These are phyloP conservation scores for Hamigera avellanea DNA, from an alignment of 495 filamentous ascomycete species.

Conservation along the genomic window DNA sequence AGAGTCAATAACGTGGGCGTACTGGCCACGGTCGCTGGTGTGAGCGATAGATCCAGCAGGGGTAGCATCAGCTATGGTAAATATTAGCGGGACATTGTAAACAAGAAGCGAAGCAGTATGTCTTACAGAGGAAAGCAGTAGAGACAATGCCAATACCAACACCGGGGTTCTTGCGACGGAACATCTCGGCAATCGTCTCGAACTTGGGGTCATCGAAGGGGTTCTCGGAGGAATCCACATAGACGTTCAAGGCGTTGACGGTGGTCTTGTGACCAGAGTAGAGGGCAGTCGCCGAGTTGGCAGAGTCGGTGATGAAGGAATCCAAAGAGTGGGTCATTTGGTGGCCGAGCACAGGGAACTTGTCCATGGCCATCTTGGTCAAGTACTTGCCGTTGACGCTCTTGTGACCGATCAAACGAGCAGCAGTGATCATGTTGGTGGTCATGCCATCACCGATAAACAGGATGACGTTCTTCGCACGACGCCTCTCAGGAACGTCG, in stretches of 20 bases:
- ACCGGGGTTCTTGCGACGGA: slow-evolving; percentile 45
- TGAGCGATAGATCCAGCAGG: slow-evolving; percentile 58
- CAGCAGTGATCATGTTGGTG: slow-evolving; percentile 64
- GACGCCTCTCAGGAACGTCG: slow-evolving; percentile 48
- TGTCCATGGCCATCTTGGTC: slow-evolving; percentile 52
- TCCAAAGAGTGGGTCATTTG: slow-evolving; percentile 66
- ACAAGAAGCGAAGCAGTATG: too few relatives aligned
- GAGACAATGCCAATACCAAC: slow-evolving; percentile 46
- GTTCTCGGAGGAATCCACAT: slow-evolving; percentile 53
- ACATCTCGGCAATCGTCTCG: slow-evolving; percentile 63
- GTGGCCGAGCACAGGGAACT: slow-evolving; percentile 61
- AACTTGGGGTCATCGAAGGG: slow-evolving; percentile 66
- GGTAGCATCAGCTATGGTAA: slow-evolving; percentile 67
- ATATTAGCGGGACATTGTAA: too few relatives aligned
- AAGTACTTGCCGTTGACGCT: slow-evolving; percentile 65
- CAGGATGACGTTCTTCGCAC: slow-evolving; percentile 66
- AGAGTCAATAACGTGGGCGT: slow-evolving; percentile 51
- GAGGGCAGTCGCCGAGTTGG: slow-evolving; percentile 62
- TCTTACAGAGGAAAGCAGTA: slow-evolving; percentile 57
- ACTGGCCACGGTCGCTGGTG: slow-evolving; percentile 48
- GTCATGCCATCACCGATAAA: slow-evolving; percentile 77
- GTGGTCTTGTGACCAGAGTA: slow-evolving; percentile 67
- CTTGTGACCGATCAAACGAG: slow-evolving; percentile 64
- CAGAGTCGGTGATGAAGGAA: slow-evolving; percentile 65
- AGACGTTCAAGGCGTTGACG: slow-evolving; percentile 62